Evolutionary conservation across 306 rosid species (phyloP).

Genomic region (Trichosanthes truncata): DNA sequence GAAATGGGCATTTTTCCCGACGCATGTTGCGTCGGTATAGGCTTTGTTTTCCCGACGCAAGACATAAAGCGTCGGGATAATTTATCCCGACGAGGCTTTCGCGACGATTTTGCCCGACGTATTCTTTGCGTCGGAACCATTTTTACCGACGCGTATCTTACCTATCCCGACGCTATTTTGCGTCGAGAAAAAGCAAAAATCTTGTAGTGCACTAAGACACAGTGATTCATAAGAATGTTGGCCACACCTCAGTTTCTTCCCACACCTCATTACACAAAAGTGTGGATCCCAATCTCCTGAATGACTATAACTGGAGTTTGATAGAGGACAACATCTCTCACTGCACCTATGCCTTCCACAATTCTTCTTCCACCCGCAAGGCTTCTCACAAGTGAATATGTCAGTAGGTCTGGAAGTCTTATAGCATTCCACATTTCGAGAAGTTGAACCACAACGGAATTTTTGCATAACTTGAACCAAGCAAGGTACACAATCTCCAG

Average conservation of each 20-base stretch:
- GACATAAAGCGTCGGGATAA: no score
- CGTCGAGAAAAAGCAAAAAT: no score
- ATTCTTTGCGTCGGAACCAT: no score
- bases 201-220: conserved; percentile 51
- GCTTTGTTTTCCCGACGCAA: no score
- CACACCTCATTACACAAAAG: conserved; percentile 71
- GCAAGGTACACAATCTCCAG: conserved; percentile 82
- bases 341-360: conserved; percentile 95
- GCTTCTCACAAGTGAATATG: conserved; percentile 61
- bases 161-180: no score
- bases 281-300: conserved; percentile 78
- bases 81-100: no score
- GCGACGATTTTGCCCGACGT: no score
- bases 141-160: no score
- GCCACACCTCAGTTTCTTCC: conserved; percentile 80
- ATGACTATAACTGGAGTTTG: conserved; percentile 27
- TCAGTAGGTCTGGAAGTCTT: conserved; percentile 36
- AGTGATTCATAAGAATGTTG: conserved; percentile 76
- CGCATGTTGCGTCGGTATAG: no score
- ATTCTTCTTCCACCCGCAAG: conserved; percentile 78
- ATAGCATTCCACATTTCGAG: conserved; percentile 63
- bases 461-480: conserved; percentile 54
- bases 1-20: no score
- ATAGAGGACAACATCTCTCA: conserved; percentile 74
- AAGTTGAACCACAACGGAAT: conserved; percentile 69